Conservation (phyloP, 1,284 basidiomycete genomes). For the Pseudozyma hubeiensis region DNA sequence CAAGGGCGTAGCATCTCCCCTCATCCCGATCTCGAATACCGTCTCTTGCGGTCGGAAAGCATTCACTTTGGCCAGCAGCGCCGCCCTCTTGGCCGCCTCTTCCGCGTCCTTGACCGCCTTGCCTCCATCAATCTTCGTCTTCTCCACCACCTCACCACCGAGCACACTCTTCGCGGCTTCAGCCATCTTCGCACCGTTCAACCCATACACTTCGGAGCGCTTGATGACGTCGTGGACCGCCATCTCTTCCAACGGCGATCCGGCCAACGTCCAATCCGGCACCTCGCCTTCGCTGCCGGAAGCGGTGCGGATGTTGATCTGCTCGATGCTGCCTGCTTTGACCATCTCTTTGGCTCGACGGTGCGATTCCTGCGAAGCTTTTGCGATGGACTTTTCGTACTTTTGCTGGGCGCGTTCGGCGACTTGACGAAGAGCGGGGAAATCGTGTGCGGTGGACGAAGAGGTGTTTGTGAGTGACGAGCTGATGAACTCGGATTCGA, state of each 20-base stretch:
- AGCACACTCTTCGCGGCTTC: slow-evolving; percentile 18
- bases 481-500: slow-evolving; percentile 84
- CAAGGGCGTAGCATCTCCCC: slow-evolving; percentile 73
- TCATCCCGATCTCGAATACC: slow-evolving; percentile 86
- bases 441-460: slow-evolving; percentile 72
- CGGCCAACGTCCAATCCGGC: slow-evolving; percentile 75
- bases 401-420: slow-evolving; percentile 90
- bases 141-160: slow-evolving; percentile 3
- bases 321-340: slow-evolving; percentile 70
- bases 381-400: slow-evolving; percentile 93
- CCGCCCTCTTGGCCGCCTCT: slow-evolving; percentile 74
- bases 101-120: slow-evolving; percentile 66
- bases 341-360: slow-evolving; percentile 88
- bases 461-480: slow-evolving; percentile 70
- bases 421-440: slow-evolving; percentile 82
- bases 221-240: slow-evolving; percentile 76
- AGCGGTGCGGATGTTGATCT: slow-evolving; percentile 46
- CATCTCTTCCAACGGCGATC: slow-evolving; percentile 75
- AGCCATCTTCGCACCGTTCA: slow-evolving; percentile 32
- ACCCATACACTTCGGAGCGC: slow-evolving; percentile 52
- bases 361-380: slow-evolving; percentile 86
- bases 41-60: slow-evolving; percentile 89
- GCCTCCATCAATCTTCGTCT: slow-evolving; percentile 7
- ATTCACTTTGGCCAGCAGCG: slow-evolving; percentile 80
- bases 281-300: slow-evolving; percentile 31